These are phyloP conservation scores for Pleurotus salmoneostramineus DNA, from an alignment of 768 basidiomycete species.

Conservation along the genomic window DNA sequence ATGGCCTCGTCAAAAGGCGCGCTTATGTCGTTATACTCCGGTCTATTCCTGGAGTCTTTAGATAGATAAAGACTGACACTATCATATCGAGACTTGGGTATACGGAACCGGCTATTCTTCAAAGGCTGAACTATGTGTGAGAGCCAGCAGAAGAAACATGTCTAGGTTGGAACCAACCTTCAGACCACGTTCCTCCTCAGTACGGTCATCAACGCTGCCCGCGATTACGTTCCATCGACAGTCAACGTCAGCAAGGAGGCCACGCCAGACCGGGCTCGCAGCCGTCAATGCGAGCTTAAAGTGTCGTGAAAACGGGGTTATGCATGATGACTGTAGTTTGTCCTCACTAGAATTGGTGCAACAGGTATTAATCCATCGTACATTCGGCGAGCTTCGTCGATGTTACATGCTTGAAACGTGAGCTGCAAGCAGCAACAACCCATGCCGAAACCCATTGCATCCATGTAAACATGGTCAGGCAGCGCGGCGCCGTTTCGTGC, in stretches of 20 bases:
- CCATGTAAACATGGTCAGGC: conserved; percentile 91
- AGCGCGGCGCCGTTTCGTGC: conserved; percentile 88
- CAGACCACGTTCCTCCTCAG: conserved; percentile 88
- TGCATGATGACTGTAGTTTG: not conserved
- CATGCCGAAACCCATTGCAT: conserved; percentile 99
- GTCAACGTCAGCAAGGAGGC: conserved; percentile 94
- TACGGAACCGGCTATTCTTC: conserved; percentile 65
- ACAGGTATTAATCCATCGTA: conserved; percentile 97
- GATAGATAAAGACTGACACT: conserved; percentile 95
- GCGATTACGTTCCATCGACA: conserved; percentile 99
- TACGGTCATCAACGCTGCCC: conserved; percentile 97
- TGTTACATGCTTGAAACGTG: conserved; percentile 96
- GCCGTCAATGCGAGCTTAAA: conserved; percentile 87
- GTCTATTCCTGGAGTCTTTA: conserved; percentile 78
- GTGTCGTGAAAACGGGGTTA: not conserved
- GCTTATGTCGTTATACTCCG: conserved; percentile 90
- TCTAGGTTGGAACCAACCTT: conserved; percentile 43
- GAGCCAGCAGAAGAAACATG: conserved; percentile 1
- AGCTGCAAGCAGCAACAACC: conserved; percentile 97
- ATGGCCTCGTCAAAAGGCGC: conserved; percentile 77
- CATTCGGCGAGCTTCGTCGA: conserved; percentile 85
- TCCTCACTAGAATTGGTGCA: conserved; percentile 86
- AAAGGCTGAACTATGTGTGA: conserved; percentile 54
- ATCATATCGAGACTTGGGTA: conserved; percentile 97
- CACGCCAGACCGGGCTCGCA: conserved; percentile 92